Evolutionary conservation across 768 basidiomycete genomes (phyloP).

Genomic region (Lentinula detonsa): DNA sequence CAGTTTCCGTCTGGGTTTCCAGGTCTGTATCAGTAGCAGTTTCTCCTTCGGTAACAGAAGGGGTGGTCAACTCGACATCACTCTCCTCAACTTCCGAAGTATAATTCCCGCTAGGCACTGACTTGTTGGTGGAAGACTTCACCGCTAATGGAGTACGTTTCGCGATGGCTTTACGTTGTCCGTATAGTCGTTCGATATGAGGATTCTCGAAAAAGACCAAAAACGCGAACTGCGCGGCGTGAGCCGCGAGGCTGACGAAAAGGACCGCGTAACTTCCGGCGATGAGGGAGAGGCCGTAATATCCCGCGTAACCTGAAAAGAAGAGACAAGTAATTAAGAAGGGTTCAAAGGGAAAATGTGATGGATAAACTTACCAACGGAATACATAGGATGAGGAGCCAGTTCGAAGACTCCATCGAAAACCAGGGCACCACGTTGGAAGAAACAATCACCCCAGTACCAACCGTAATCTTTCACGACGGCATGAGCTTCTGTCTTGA

Average conservation of each 20-base stretch:
- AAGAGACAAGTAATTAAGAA: background rate
- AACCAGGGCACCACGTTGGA: conserved; percentile 87
- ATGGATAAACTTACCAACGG: conserved; percentile 45
- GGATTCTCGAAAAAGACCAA: conserved; percentile 95
- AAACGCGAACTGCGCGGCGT: conserved; percentile 96
- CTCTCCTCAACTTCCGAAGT: conserved; percentile 11
- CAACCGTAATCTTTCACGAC: conserved; percentile 98
- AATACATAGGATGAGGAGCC: conserved; percentile 95
- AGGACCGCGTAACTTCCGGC: conserved; percentile 85
- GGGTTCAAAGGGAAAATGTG: background rate
- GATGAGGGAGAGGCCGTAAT: conserved; percentile 92
- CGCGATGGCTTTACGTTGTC: conserved; percentile 85
- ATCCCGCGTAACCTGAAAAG: conserved; percentile 84
- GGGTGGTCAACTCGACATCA: conserved; percentile 39
- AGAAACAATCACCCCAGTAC: conserved; percentile 95
- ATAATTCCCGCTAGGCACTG: conserved; percentile 4
- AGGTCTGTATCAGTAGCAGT: conserved; percentile 68
- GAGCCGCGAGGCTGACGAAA: conserved; percentile 90
- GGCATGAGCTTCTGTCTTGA: conserved; percentile 95
- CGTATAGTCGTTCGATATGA: conserved; percentile 93
- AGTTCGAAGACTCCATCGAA: conserved; percentile 98
- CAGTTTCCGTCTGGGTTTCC: conserved; percentile 56
- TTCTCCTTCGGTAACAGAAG: conserved; percentile 65
- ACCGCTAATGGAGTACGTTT: conserved; percentile 57
- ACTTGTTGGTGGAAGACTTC: background rate